Evolutionary conservation across 169 alveolate genomes (phyloP), one percentile per base, ranked within the genome.

Genomic region (Plasmodium inui): DNA sequence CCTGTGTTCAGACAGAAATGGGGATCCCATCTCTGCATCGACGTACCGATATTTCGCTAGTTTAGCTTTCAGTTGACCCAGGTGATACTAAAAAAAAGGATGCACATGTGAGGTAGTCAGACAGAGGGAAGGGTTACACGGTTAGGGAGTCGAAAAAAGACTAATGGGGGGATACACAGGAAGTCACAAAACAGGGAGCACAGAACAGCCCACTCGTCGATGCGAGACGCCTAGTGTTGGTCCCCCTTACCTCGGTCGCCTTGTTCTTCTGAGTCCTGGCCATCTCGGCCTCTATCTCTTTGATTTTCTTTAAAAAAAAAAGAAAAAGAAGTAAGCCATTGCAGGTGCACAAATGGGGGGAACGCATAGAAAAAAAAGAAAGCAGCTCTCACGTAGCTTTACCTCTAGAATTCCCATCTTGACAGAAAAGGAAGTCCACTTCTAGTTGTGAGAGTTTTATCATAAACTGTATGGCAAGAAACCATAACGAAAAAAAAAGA

Each of bases 261-360:
- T 99, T 99, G 95, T 99, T 99, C 96, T 98, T 98, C 96, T 99
- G 99, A 82, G 99, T 99, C 92, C 99, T 96, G 92, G 99, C 99
- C 99, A 99, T 98, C 92, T 99, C 99, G 93, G 97, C 98, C 98
- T 99, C 99, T 34, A 98, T 98, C 92, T 98, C 99, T 41, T 93
- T 88, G 39, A 95, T 95, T 93, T 95, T 95, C 95, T 95, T 55
- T 55, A 92, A 30, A 94, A 53, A 82, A 9, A 34, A 67, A 55
- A 79, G 30, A 79, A 76, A 50, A 84, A 22, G 76, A 61, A 67
- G 14, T 57, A 30, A 22, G n/a, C 44, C 28, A 85, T 19, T 19
- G 55, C 10, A 30, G 19, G 78, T 39, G 79, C 46, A n/a, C 46
- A 85, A 71, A 12, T 34, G 32, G 26, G 32, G 26, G 32, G n/a